Evolutionary conservation across 1,139 yeast genomes (phyloP).

Genomic region (Scheffersomyces cryptocercus): DNA sequence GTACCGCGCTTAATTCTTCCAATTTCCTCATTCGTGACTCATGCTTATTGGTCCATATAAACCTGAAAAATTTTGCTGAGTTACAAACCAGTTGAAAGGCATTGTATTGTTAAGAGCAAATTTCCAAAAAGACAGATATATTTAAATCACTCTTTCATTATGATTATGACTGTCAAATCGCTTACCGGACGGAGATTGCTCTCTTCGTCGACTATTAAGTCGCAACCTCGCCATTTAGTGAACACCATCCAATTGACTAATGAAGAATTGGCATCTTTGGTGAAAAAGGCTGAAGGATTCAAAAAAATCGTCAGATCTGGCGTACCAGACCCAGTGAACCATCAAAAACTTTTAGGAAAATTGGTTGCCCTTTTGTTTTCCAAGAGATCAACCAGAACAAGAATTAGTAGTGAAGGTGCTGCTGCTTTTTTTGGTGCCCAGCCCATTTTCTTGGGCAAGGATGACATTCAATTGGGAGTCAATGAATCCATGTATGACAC

Average conservation of each 20-base stretch:
- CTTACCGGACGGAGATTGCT: slow-evolving; percentile 8
- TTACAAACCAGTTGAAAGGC: background rate
- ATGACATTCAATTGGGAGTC: slow-evolving; percentile 93
- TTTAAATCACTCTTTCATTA: background rate
- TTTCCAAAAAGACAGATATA: too few relatives aligned
- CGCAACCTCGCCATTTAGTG: slow-evolving; percentile 66
- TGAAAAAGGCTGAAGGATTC: slow-evolving; percentile 64
- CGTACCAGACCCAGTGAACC: slow-evolving; percentile 42
- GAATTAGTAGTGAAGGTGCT: slow-evolving; percentile 94
- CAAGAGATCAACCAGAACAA: slow-evolving; percentile 92
- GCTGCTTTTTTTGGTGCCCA: slow-evolving; percentile 91
- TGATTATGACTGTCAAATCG: slow-evolving; percentile 7
- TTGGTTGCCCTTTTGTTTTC: slow-evolving; percentile 81
- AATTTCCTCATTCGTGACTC: slow-evolving; percentile 19
- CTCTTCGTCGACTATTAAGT: slow-evolving; percentile 10
- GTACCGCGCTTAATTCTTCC: slow-evolving; percentile 21
- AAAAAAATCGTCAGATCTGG: slow-evolving; percentile 59
- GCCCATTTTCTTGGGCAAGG: slow-evolving; percentile 95
- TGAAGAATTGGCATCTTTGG: slow-evolving; percentile 66
- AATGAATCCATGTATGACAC: slow-evolving; percentile 90
- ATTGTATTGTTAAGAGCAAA: too few relatives aligned
- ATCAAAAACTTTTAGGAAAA: slow-evolving; percentile 70
- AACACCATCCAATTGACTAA: slow-evolving; percentile 75
- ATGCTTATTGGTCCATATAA: slow-evolving; percentile 2
- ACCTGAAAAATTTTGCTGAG: background rate